A percentile compares a stretch with the other conserved stretches of the same genome.
These are phyloP conservation scores for Trifolium pratense DNA, from an alignment of 306 rosid species.

Conservation along the genomic window DNA sequence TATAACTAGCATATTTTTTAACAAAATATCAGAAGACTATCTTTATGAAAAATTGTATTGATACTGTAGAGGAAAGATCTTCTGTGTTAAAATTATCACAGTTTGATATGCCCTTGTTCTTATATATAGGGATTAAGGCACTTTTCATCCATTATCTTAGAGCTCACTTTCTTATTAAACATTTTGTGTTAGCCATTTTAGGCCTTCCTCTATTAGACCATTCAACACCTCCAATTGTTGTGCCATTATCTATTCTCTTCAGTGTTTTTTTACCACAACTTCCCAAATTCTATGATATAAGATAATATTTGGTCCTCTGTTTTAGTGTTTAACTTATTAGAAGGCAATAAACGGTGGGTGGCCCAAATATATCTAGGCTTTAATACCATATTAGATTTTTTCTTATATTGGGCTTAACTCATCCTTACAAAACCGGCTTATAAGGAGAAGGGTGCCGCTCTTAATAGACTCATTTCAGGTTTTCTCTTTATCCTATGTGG, in stretches of 20 bases:
- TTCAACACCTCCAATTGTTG: neutral
- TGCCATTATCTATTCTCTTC: neutral
- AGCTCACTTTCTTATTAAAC: neutral
- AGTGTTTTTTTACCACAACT: neutral
- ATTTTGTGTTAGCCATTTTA: neutral
- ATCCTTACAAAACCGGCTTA: too few relatives aligned
- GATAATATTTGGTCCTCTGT: too few relatives aligned
- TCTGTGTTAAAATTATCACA: neutral
- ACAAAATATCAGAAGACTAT: conserved; percentile 31
- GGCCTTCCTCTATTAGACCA: neutral
- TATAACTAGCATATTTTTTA: conserved; percentile 5
- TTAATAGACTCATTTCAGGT: too few relatives aligned
- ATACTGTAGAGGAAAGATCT: neutral
- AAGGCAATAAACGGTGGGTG: too few relatives aligned
- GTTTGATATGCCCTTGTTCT: neutral
- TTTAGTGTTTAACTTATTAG: too few relatives aligned
- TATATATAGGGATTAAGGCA: neutral
- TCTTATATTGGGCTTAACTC: too few relatives aligned
- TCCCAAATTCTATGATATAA: too few relatives aligned
- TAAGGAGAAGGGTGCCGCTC: too few relatives aligned
- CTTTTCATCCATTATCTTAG: neutral
- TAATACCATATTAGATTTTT: too few relatives aligned
- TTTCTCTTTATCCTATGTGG: too few relatives aligned
- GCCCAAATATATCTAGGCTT: too few relatives aligned
- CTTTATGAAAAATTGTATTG: neutral